Evolutionary conservation across 2,329 filamentous ascomycete species (phyloP).

Genomic region (Aspergillus fumigatiaffinis): DNA sequence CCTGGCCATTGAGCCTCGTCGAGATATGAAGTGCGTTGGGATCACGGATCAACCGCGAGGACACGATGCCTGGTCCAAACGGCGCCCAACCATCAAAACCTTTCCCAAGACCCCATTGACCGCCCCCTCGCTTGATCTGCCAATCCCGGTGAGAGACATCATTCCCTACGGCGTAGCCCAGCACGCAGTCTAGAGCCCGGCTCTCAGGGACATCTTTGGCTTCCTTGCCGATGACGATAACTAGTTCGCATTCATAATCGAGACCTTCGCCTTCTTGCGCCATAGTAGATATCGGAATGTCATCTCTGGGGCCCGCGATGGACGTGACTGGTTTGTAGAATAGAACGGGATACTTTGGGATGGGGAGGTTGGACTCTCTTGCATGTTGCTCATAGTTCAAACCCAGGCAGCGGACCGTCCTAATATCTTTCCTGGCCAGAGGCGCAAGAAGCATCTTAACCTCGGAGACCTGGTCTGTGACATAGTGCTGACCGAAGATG

Average conservation of each 20-base stretch:
- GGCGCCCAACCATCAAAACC: conserved; percentile 74
- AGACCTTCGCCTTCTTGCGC: conserved; percentile 64
- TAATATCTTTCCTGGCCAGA: conserved; percentile 58
- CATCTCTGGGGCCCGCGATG: conserved; percentile 60
- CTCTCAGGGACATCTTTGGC: conserved; percentile 62
- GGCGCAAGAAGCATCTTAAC: conserved; percentile 57
- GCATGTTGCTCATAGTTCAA: conserved; percentile 71
- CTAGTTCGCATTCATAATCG: conserved; percentile 79
- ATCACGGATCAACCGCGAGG: conserved; percentile 43
- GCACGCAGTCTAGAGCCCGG: conserved; percentile 65
- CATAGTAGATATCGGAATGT: conserved; percentile 62
- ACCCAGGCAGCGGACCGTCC: conserved; percentile 65
- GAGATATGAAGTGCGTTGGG: conserved; percentile 40
- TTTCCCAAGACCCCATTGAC: conserved; percentile 70
- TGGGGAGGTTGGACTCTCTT: conserved; percentile 63
- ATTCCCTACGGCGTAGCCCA: conserved; percentile 72
- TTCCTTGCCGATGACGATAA: conserved; percentile 66
- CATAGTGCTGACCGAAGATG: conserved; percentile 61
- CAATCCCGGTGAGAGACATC: conserved; percentile 78
- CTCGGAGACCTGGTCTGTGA: conserved; percentile 59
- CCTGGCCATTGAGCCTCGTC: conserved; percentile 48
- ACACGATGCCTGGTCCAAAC: conserved; percentile 68
- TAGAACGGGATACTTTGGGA: conserved; percentile 67
- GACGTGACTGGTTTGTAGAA: conserved; percentile 71
- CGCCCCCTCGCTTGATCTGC: conserved; percentile 64